phyloP scores from a whole-genome alignment of 495 filamentous ascomycete genomes.

The Rostrohypoxylon terebratum region DNA sequence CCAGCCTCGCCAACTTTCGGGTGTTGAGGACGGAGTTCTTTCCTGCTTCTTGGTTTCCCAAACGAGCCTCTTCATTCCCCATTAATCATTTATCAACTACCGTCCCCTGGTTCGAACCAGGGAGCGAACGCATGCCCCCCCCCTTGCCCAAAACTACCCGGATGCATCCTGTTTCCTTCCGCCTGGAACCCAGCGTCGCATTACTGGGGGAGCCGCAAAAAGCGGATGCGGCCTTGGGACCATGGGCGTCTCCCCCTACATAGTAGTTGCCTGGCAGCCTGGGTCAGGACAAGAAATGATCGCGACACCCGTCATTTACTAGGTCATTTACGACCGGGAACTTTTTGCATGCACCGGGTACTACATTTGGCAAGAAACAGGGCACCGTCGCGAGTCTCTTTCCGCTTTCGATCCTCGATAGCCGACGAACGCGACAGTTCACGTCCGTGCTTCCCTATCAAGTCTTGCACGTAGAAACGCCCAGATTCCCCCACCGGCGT shows the following conservation, averaged over 20 bases:
- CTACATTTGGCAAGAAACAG: background rate
- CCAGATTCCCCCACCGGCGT: background rate
- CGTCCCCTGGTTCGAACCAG: conserved; percentile 5
- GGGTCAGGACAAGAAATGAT: conserved; percentile 9
- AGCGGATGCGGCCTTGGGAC: background rate
- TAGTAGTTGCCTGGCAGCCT: conserved; percentile 17
- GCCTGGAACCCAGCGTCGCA: conserved; percentile 27
- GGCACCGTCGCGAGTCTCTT: conserved; percentile 11
- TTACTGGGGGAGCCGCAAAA: conserved; percentile 31
- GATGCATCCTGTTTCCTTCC: conserved; percentile 32
- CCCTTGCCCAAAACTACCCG: conserved; percentile 4
- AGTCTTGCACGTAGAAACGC: too few relatives aligned
- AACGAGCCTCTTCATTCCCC: background rate
- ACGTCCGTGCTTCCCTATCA: background rate
- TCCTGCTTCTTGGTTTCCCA: background rate
- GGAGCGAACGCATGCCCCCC: too few relatives aligned
- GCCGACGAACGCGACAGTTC: background rate
- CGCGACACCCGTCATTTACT: too few relatives aligned
- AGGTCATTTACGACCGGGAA: conserved; percentile 9
- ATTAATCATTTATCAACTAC: conserved; percentile 12
- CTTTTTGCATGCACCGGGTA: background rate
- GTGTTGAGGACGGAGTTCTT: background rate
- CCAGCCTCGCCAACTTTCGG: conserved; percentile 7
- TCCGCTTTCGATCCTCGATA: conserved; percentile 13
- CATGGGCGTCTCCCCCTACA: background rate